phyloP scores from a whole-genome alignment of 768 basidiomycete species.

The Boletus vinaceobasis region DNA sequence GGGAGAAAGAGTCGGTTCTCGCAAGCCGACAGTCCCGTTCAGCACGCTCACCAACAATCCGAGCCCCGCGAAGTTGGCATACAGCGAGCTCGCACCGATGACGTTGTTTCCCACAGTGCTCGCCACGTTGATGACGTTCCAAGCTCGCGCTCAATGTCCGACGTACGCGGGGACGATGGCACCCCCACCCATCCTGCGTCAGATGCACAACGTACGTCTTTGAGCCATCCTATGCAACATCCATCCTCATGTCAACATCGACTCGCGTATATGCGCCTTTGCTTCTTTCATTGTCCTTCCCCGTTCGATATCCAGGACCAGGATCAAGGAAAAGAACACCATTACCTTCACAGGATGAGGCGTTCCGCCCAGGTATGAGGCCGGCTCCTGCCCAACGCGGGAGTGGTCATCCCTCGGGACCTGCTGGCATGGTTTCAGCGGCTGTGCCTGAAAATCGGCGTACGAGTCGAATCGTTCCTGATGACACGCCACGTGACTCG shows the following conservation, averaged over 20 bases:
- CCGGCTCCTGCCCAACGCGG: conserved; percentile 9
- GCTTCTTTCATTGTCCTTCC: conserved; percentile 17
- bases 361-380: conserved; percentile 25
- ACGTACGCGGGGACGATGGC: conserved; percentile 19
- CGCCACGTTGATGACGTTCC: conserved; percentile 17
- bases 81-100: conserved; percentile 21
- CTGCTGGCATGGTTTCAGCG: conserved; percentile 1
- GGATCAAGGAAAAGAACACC: conserved; percentile 36
- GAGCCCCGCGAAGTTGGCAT: conserved; percentile 15
- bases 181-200: conserved; percentile 18
- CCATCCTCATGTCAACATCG: conserved; percentile 28
- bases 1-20: conserved; percentile 23
- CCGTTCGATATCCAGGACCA: conserved; percentile 23
- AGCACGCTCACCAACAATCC: conserved; percentile 9
- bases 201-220: conserved; percentile 39
- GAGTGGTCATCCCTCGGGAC: conserved; percentile 5
- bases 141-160: conserved; percentile 19
- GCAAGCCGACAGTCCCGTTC: conserved; percentile 16
- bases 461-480: background rate
- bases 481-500: conserved; percentile 6
- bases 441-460: conserved; percentile 9
- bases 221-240: conserved; percentile 27
- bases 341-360: conserved; percentile 35
- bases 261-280: conserved; percentile 20
- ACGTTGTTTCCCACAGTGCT: conserved; percentile 3